A percentile compares a stretch with the other conserved stretches of the same genome.
These are phyloP conservation scores for Fusarium sp. DNA, from an alignment of 2,329 filamentous ascomycete genomes.

Conservation along the genomic window DNA sequence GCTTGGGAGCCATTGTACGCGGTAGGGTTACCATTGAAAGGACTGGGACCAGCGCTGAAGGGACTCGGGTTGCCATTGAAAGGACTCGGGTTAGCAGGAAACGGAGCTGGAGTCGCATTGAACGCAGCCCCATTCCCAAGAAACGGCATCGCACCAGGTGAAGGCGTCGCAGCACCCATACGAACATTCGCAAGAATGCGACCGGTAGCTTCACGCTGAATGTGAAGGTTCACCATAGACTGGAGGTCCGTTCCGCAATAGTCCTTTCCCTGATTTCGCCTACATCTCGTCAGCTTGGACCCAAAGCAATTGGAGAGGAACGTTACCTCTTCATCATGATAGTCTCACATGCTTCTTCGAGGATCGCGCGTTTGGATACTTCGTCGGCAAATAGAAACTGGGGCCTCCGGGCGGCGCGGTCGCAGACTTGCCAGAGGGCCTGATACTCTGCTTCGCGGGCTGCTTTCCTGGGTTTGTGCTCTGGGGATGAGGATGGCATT, in stretches of 20 bases:
- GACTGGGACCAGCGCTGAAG: not conserved
- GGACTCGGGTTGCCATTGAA: not conserved
- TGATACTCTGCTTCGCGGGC: slow-evolving; percentile 44
- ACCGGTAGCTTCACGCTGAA: slow-evolving; percentile 26
- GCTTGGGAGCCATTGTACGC: not conserved
- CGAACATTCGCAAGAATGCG: slow-evolving; percentile 5
- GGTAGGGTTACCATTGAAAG: not conserved
- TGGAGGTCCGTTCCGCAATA: slow-evolving; percentile 26
- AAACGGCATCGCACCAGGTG: not conserved
- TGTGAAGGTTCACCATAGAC: slow-evolving; percentile 39
- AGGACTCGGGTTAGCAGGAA: not conserved
- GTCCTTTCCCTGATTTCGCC: slow-evolving; percentile 16
- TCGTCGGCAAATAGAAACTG: slow-evolving; percentile 20
- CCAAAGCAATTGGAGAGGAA: not conserved
- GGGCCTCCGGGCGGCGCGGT: slow-evolving; percentile 28
- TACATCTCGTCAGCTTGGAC: not conserved
- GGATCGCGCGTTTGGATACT: slow-evolving; percentile 11
- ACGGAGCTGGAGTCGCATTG: not conserved
- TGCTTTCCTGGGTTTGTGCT: slow-evolving; percentile 1
- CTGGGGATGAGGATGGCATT: slow-evolving; percentile 23
- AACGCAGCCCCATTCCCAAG: not conserved
- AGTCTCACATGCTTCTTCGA: slow-evolving; percentile 2
- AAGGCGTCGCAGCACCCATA: not conserved
- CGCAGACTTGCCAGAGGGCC: slow-evolving; percentile 43
- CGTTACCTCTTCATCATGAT: slow-evolving; percentile 33